phyloP scores from a whole-genome alignment of 1,284 basidiomycete genomes.

The Mycena citricolor region DNA sequence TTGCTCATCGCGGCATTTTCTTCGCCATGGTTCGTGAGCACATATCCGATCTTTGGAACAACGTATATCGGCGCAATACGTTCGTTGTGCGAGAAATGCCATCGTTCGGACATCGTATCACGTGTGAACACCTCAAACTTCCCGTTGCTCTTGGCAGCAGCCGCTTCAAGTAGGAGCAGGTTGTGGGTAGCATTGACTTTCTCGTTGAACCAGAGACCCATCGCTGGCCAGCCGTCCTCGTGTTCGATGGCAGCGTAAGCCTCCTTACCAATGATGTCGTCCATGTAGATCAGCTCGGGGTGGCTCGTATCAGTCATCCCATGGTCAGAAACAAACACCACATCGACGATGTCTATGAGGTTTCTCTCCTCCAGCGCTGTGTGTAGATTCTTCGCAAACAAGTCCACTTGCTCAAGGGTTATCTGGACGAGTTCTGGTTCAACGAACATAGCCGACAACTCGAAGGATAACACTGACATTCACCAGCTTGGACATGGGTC shows the following conservation, averaged over 20 bases:
- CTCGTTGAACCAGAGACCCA: conserved; percentile 74
- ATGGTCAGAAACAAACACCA: conserved; percentile 91
- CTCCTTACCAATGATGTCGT: conserved; percentile 76
- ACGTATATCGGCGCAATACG: conserved; percentile 89
- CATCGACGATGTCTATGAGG: conserved; percentile 79
- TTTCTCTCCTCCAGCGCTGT: conserved; percentile 67
- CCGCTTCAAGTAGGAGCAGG: conserved; percentile 53
- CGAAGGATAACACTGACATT: conserved; percentile 50
- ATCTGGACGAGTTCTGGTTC: conserved; percentile 44
- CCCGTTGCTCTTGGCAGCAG: conserved; percentile 43
- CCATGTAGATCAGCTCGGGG: conserved; percentile 75
- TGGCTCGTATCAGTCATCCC: conserved; percentile 89
- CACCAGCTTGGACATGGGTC: conserved; percentile 72
- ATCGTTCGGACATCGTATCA: conserved; percentile 78
- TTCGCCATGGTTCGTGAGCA: conserved; percentile 57
- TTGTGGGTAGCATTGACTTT: conserved; percentile 58
- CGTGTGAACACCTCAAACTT: conserved; percentile 79
- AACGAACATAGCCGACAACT: conserved; percentile 2
- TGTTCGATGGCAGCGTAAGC: conserved; percentile 64
- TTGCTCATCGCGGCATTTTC: conserved; percentile 68
- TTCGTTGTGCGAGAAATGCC: conserved; percentile 69
- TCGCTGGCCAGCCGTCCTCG: conserved; percentile 84
- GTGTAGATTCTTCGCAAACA: conserved; percentile 72
- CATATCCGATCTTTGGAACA: conserved; percentile 78
- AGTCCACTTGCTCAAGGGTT: conserved; percentile 71